Conservation (phyloP, 805 yeast species). For the Blastobotrys attinorum region DNA sequence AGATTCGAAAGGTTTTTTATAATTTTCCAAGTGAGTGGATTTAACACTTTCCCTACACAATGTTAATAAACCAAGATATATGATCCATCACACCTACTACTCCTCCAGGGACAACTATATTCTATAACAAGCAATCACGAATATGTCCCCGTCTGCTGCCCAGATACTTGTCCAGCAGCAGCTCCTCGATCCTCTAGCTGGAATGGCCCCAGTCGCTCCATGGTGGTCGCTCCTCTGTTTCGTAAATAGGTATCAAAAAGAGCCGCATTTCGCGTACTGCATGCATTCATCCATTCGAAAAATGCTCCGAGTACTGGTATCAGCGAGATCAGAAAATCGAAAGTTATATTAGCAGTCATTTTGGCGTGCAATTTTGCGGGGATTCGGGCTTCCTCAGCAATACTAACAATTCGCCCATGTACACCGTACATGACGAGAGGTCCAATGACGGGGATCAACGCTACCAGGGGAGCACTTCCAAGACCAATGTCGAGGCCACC, state of each 20-base stretch:
- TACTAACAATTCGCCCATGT: conserved; percentile 57
- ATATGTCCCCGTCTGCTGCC: no score
- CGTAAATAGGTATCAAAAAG: conserved; percentile 49
- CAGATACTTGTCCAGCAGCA: no score
- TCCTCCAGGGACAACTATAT: no score
- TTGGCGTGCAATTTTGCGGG: conserved; percentile 56
- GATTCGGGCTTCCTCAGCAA: conserved; percentile 51
- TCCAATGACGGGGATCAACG: conserved; percentile 76
- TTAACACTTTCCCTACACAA: no score
- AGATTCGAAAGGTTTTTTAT: no score
- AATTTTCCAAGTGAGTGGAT: no score
- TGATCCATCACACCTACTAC: no score
- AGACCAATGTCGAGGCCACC: conserved; percentile 52
- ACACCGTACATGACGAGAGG: conserved; percentile 73
- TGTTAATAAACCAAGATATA: no score
- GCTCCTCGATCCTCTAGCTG: conserved; percentile 13
- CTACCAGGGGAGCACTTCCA: conserved; percentile 69
- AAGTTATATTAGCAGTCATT: conserved; percentile 64
- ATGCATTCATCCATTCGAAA: conserved; percentile 72
- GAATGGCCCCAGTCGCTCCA: conserved; percentile 13
- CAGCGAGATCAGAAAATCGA: conserved; percentile 67
- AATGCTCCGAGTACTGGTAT: conserved; percentile 77
- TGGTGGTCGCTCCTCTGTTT: conserved; percentile 17
- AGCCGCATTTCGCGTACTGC: conserved; percentile 87
- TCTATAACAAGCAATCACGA: no score